A percentile compares a stretch with the other conserved stretches of the same genome.
These are phyloP conservation scores for Sporothrix pseudoabietina DNA, from an alignment of 2,329 filamentous ascomycete species.

Conservation along the genomic window DNA sequence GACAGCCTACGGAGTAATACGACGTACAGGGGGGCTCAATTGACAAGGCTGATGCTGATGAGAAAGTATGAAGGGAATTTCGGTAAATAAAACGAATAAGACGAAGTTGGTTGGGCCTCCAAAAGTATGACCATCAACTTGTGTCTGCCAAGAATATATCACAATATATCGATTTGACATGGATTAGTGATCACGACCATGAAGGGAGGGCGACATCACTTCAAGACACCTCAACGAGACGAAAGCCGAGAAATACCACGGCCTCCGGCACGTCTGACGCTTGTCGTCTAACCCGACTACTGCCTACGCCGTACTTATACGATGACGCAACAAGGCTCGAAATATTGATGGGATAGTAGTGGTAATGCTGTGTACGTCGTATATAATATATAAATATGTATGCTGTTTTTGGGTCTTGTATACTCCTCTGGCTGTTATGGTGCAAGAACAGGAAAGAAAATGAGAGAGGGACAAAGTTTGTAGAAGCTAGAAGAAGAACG, in stretches of 20 bases:
- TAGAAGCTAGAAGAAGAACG: background rate
- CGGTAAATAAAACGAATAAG: background rate
- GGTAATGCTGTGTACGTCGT: background rate
- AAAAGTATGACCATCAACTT: background rate
- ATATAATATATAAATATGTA: background rate
- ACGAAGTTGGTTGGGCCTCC: background rate
- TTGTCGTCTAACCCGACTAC: background rate
- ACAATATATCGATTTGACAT: background rate
- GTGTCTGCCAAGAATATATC: background rate
- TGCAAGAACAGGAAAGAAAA: conserved; percentile 1
- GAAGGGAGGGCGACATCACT: background rate
- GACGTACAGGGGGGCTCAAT: background rate
- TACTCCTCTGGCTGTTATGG: conserved; percentile 20
- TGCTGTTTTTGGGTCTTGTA: conserved; percentile 14
- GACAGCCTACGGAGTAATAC: background rate
- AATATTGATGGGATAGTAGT: background rate
- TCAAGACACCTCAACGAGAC: background rate
- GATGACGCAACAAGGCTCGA: background rate
- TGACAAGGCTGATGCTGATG: background rate
- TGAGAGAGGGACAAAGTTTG: background rate
- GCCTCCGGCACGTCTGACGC: background rate
- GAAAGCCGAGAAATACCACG: conserved; percentile 14
- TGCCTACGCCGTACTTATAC: background rate
- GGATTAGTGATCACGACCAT: background rate
- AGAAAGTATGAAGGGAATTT: background rate